A percentile compares a stretch with the other conserved stretches of the same genome.
Evolutionary conservation across 208 protist species (phyloP).

Genomic region (Giardia duodenalis): DNA sequence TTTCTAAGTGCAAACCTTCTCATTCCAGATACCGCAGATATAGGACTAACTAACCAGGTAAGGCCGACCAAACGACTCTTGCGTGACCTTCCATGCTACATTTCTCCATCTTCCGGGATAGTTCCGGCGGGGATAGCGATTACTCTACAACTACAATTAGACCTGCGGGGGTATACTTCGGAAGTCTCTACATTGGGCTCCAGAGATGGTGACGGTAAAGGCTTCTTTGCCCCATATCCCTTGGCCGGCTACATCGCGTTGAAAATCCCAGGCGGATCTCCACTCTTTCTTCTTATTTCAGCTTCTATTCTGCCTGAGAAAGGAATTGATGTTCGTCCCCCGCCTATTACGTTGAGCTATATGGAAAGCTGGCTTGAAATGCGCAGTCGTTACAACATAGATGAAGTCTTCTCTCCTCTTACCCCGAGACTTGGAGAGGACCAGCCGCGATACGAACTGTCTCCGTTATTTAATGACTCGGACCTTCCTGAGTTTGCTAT

Average conservation of each 20-base stretch:
- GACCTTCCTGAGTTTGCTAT: background rate
- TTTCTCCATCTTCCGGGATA: background rate
- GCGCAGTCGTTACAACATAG: background rate
- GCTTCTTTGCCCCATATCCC: conserved; percentile 21
- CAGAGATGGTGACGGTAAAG: too few relatives aligned
- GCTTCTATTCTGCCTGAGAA: conserved; percentile 12
- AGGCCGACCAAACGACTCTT: background rate
- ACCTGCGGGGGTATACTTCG: background rate
- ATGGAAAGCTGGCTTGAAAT: background rate
- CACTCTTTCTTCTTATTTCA: conserved; percentile 3
- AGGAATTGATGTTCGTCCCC: background rate
- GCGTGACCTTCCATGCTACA: background rate
- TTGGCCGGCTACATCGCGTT: background rate
- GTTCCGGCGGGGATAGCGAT: background rate
- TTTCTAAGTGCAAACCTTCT: background rate
- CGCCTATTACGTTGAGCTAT: conserved; percentile 20
- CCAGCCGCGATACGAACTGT: background rate
- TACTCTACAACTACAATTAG: background rate
- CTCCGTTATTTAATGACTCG: background rate
- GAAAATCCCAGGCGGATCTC: background rate
- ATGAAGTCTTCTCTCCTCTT: conserved; percentile 4
- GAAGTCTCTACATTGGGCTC: background rate
- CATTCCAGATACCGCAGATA: background rate
- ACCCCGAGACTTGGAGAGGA: background rate
- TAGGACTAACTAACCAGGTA: background rate